Base-by-base conservation (phyloP, 1,284 basidiomycete genomes). In the Mycosarcoma mackinlayi region DNA sequence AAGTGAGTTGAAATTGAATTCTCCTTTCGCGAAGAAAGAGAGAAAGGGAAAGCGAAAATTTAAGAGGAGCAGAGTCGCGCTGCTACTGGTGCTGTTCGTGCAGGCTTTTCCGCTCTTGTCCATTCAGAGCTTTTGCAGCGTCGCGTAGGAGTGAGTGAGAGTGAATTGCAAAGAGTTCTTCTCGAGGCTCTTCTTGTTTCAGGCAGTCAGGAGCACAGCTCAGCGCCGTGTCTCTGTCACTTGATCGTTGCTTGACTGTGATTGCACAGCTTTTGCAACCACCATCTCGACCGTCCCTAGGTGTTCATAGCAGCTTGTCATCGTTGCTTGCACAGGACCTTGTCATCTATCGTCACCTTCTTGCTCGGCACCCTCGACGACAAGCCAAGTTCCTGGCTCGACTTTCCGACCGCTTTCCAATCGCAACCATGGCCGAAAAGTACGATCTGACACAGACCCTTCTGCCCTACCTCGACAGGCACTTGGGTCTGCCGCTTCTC, bases 401-500 rank as follows among this genome's bases (percentile, higher is more conserved):
- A 52, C 28, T 42, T 14, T 10, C 38, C 37, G 56, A 49, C 52
- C 33, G 30, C 18, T 14, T 9, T 18, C 44, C 45, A 30, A 9
- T 37, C 24, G 47, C 56, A 58, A 72, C 21, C 66, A 82, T 82
- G 79, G 62, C 80, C 33, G 77, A 74, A 24, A 69, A 73, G 57
- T 89, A 92, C 85, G 94, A 92, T 67, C 88, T 97, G 62, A 93
- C 83, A 27, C 61, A 73, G 53, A 78, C 73, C 59, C 61, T 84
- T 21, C 71, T 98, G 69, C 90, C 93, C 10, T 91, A 93, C 85
- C 87, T 96, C 72, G 95, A 98, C 84, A 89, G 94, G 58, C 95
- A 98, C 86, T 87, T 98, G 44, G 90, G 92, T 42, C 91, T 97
- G 77, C 93, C 95, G 42, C 86, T 97, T 19, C 90, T 98, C 67